Conservation (phyloP, 306 rosid genomes). For the Prinsepia uniflora region DNA sequence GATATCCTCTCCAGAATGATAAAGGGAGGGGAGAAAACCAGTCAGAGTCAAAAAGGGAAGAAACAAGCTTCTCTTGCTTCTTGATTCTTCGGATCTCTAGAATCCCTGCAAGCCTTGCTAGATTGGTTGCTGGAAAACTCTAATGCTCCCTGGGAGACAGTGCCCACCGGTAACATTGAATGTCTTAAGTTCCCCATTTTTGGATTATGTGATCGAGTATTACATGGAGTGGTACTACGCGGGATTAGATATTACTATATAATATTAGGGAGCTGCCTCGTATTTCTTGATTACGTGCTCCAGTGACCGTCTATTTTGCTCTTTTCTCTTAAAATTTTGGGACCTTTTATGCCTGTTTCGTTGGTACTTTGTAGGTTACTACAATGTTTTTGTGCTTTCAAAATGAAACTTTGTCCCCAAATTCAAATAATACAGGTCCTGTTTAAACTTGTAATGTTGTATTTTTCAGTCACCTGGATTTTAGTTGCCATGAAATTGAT, state of each 20-base stretch:
- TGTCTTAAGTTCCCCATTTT: not conserved
- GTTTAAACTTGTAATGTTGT: not conserved
- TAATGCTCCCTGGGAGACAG: constrained; percentile 2
- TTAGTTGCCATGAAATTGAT: not conserved
- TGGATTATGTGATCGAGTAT: not conserved
- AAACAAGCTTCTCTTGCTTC: constrained; percentile 38
- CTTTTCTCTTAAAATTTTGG: not conserved
- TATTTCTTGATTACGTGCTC: not conserved
- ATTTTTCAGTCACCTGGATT: no score
- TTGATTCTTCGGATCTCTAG: constrained; percentile 32
- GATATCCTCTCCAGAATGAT: constrained; percentile 80
- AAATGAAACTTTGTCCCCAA: not conserved
- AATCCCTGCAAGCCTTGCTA: constrained; percentile 1
- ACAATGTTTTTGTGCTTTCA: not conserved
- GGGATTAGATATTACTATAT: constrained; percentile 3
- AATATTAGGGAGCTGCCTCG: not conserved
- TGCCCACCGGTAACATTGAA: not conserved
- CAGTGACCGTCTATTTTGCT: not conserved
- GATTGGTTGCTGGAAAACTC: not conserved
- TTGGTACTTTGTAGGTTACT: not conserved
- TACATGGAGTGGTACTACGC: not conserved
- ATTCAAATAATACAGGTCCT: not conserved
- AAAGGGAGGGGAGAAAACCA: constrained; percentile 35
- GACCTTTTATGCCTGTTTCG: not conserved
- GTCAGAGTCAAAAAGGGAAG: constrained; percentile 41